Percentiles rank a stretch among this genome's conserved stretches.
Conservation (phyloP, 345 rosid genomes). For the Camelina laxa region DNA sequence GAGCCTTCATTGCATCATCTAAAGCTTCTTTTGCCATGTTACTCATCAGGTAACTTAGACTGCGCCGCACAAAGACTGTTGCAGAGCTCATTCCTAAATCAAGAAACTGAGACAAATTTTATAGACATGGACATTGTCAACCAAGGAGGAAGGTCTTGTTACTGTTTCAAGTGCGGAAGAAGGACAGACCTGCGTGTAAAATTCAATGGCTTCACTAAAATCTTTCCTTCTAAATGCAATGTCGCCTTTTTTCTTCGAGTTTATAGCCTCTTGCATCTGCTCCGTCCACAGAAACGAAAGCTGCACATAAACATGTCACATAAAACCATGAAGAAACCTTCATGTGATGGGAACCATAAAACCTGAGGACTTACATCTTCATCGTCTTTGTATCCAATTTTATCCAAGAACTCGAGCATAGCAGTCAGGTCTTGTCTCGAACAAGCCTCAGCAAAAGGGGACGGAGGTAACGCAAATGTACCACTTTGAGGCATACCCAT, state of each 20-base stretch:
- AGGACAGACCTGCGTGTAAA: slow-evolving; percentile 70
- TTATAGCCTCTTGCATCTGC: slow-evolving; percentile 83
- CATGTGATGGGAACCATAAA: background rate
- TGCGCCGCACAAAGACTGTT: slow-evolving; percentile 73
- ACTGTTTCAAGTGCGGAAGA: background rate
- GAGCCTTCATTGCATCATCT: slow-evolving; percentile 78
- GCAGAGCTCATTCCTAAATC: slow-evolving; percentile 80
- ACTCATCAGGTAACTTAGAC: slow-evolving; percentile 68
- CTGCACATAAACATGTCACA: slow-evolving; percentile 48
- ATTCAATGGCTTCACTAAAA: slow-evolving; percentile 63
- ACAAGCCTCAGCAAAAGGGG: slow-evolving; percentile 92
- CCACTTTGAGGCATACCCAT: slow-evolving; percentile 70
- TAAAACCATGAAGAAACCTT: slow-evolving; percentile 2
- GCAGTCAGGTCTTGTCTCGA: slow-evolving; percentile 78
- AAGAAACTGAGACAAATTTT: slow-evolving; percentile 58
- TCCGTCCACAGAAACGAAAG: slow-evolving; percentile 88
- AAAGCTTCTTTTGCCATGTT: slow-evolving; percentile 72
- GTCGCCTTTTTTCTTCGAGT: slow-evolving; percentile 88
- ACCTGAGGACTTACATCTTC: slow-evolving; percentile 72
- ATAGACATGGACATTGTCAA: slow-evolving; percentile 18
- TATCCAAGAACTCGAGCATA: slow-evolving; percentile 74
- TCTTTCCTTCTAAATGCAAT: slow-evolving; percentile 75
- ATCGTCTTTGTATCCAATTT: slow-evolving; percentile 83
- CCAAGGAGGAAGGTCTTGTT: slow-evolving; percentile 17
- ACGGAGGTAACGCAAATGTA: slow-evolving; percentile 53